Conservation (phyloP, 768 basidiomycete genomes). For the Mycena galopus region DNA sequence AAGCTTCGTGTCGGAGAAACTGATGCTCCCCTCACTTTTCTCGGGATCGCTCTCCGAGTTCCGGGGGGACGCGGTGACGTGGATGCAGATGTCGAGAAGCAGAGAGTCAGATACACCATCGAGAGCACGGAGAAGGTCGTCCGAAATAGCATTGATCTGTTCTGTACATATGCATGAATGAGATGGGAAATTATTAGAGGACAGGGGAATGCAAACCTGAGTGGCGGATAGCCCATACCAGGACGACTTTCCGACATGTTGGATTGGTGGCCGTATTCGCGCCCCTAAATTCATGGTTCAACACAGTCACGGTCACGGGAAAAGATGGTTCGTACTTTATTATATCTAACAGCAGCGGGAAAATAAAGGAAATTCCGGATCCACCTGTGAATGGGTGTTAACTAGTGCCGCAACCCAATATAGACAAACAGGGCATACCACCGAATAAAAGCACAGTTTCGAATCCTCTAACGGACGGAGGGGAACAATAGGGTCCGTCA, state of each 20-base stretch:
- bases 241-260: slow-evolving; percentile 47
- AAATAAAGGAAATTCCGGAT: slow-evolving; percentile 58
- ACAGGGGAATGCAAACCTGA: slow-evolving; percentile 40
- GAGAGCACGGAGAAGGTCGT: slow-evolving; percentile 38
- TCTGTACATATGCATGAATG: slow-evolving; percentile 23
- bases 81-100: slow-evolving; percentile 50
- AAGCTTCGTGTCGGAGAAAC: slow-evolving; percentile 29
- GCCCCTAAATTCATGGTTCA: neutral
- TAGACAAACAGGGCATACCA: slow-evolving; percentile 44
- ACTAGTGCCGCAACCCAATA: neutral
- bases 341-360: slow-evolving; percentile 55
- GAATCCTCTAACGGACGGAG: slow-evolving; percentile 52
- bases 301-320: neutral
- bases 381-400: slow-evolving; percentile 51
- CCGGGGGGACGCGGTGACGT: slow-evolving; percentile 23
- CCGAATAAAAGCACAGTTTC: slow-evolving; percentile 61
- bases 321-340: slow-evolving; percentile 50
- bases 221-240: slow-evolving; percentile 58
- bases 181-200: neutral
- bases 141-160: slow-evolving; percentile 48
- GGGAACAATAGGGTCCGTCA: slow-evolving; percentile 67
- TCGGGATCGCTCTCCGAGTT: slow-evolving; percentile 9
- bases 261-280: slow-evolving; percentile 38
- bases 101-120: slow-evolving; percentile 43
- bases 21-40: slow-evolving; percentile 17